phyloP scores from a whole-genome alignment of 208 protist genomes.

The Crithidia fasciculata region DNA sequence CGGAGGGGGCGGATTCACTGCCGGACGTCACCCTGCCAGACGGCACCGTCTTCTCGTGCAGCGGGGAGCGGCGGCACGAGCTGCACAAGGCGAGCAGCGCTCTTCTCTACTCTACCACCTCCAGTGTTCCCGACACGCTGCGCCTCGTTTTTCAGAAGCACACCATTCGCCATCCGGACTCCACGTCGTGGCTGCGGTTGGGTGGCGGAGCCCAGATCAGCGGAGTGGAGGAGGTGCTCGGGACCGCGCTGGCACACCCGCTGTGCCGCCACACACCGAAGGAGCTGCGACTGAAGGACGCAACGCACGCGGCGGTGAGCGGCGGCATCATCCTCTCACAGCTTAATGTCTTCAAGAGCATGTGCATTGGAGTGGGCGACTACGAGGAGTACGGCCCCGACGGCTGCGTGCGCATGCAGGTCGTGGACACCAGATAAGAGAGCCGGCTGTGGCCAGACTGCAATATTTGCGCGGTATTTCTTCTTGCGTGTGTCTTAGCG shows the following conservation, averaged over 20 bases:
- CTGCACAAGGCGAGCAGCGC: slow-evolving; percentile 20
- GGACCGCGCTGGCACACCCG: slow-evolving; percentile 27
- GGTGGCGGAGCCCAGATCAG: slow-evolving; percentile 37
- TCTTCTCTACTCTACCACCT: slow-evolving; percentile 35
- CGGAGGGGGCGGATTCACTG: slow-evolving; percentile 15
- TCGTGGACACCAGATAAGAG: slow-evolving; percentile 56
- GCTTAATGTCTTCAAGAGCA: slow-evolving; percentile 78
- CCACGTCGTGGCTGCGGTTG: slow-evolving; percentile 47
- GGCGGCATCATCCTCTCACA: slow-evolving; percentile 76
- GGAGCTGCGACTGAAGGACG: slow-evolving; percentile 42
- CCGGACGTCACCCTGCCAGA: slow-evolving; percentile 59
- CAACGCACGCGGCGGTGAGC: slow-evolving; percentile 49
- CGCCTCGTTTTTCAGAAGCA: slow-evolving; percentile 37
- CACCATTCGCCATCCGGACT: slow-evolving; percentile 20
- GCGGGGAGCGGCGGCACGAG: slow-evolving; percentile 11
- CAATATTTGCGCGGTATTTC: too few relatives aligned
- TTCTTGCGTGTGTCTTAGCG: too few relatives aligned
- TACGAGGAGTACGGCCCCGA: slow-evolving; percentile 84
- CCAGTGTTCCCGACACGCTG: slow-evolving; percentile 37
- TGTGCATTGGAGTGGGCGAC: slow-evolving; percentile 60
- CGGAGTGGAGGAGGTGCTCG: slow-evolving; percentile 32
- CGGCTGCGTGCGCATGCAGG: slow-evolving; percentile 61
- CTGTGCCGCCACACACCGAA: slow-evolving; percentile 21
- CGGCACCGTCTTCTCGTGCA: slow-evolving; percentile 24
- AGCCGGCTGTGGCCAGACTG: neutral